phyloP scores from a whole-genome alignment of 305 asterid species.

The Fraxinus nigra region DNA sequence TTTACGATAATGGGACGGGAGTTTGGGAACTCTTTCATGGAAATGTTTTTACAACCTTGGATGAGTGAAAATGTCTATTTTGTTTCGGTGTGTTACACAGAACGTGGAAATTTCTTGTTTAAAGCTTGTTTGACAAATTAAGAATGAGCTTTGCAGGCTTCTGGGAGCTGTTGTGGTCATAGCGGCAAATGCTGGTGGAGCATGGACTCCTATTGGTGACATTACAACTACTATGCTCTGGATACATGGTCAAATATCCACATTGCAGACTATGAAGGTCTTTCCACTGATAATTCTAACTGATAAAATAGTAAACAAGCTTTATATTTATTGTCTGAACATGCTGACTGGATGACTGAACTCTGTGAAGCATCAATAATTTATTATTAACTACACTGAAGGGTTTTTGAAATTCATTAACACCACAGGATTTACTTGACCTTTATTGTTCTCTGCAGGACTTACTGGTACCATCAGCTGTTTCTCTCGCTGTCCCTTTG shows the following conservation, averaged over 20 bases:
- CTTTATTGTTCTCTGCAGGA: slow-evolving; percentile 41
- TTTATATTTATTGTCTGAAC: slow-evolving; percentile 1
- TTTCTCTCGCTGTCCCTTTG: slow-evolving; percentile 88
- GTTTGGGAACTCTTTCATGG: background rate
- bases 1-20: background rate
- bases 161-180: slow-evolving; percentile 93
- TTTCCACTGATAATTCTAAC: slow-evolving; percentile 18
- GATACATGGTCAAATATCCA: slow-evolving; percentile 98
- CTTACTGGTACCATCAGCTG: slow-evolving; percentile 59
- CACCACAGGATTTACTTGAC: background rate
- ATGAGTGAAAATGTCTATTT: background rate
- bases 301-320: background rate
- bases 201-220: slow-evolving; percentile 99
- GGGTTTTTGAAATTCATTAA: background rate
- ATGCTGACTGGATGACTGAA: background rate
- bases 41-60: background rate
- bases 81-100: background rate
- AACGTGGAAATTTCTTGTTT: background rate
- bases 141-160: slow-evolving; percentile 57
- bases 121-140: background rate
- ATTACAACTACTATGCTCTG: slow-evolving; percentile 98
- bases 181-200: slow-evolving; percentile 99
- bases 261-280: slow-evolving; percentile 93
- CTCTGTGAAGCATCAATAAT: background rate
- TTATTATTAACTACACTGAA: background rate